Evolutionary conservation across 345 rosid species (phyloP), one percentile per base, ranked within the genome.

Genomic region (Conringia planisiliqua): DNA sequence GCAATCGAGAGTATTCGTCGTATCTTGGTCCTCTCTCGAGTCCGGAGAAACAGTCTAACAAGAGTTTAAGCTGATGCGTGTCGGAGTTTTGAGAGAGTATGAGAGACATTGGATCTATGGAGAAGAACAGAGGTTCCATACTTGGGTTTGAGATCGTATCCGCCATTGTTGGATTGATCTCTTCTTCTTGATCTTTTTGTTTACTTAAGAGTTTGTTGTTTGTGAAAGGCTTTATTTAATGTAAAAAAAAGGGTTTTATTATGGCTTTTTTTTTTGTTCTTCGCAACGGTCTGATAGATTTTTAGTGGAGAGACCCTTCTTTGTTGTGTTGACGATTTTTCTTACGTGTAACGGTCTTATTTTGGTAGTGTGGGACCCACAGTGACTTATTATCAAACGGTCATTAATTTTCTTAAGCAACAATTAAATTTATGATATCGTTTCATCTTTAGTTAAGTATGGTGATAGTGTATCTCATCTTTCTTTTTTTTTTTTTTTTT

Each of bases 1-100:
- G 83, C 35, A 94, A 68, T 58, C 81, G 62, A 0, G 97, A 85
- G 73, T 94, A 94, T 14, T 86, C 95, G n/a, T 72, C 42, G 85
- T 94, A 94, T 58, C 90, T 83, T 3, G 97, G 95, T 27, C 98
- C 98, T 79, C 98, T 85, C 83, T 90, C 95, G 88, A 90, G 74
- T 47, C 50, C 42, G 51, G 62, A 83, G 61, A 68, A 48, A 66
- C 86, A 84, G 1, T 87, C 74, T 55, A 84, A 66, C 72, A 90
- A 86, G 72, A 74, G 85, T 29, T 85, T 79, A 44, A 88, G 81
- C 44, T 83, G 62, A 5, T 85, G 91, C 2, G 75, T 67, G 60
- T 70, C 38, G 24, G 86, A 65, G 46, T 83, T 83, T 14, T 88
- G 90, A n/a, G 91, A 87, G 44, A 86, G 86, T 12, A 92, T 74